A percentile compares a stretch with the other conserved stretches of the same genome.
These are phyloP conservation scores for Colletotrichum sp. DNA, from an alignment of 2,329 filamentous ascomycete genomes.

Conservation along the genomic window DNA sequence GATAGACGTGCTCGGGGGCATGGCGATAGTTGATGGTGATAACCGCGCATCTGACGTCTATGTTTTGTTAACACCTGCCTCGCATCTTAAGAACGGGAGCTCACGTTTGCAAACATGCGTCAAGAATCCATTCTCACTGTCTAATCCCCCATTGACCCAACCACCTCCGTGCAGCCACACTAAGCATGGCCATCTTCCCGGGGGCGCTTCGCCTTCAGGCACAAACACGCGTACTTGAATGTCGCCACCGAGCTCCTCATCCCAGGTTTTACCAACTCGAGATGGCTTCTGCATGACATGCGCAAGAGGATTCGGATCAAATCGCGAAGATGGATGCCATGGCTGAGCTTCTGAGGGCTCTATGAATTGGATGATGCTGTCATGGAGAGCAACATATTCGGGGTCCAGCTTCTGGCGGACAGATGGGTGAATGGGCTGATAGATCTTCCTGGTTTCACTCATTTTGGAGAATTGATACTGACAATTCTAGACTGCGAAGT, in stretches of 20 bases:
- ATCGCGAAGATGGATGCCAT: conserved; percentile 32
- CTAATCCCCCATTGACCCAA: conserved; percentile 40
- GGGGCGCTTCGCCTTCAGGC: conserved; percentile 27
- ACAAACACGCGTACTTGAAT: conserved; percentile 37
- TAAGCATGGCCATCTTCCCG: conserved; percentile 35
- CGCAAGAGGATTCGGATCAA: not conserved
- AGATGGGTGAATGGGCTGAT: conserved; percentile 37
- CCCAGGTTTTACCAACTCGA: not conserved
- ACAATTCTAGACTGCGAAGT: not conserved
- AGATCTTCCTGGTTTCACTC: conserved; percentile 12
- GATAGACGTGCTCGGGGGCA: conserved; percentile 39
- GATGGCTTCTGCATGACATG: not conserved
- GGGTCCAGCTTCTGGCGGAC: conserved; percentile 37
- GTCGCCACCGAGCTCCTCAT: conserved; percentile 24
- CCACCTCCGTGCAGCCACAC: conserved; percentile 46
- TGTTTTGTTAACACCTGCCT: not conserved
- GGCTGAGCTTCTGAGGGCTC: conserved; percentile 33
- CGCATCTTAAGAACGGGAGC: not conserved
- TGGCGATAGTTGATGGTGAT: conserved; percentile 38
- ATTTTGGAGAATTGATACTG: not conserved
- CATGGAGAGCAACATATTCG: conserved; percentile 42
- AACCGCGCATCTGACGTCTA: conserved; percentile 30
- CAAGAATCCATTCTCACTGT: conserved; percentile 37
- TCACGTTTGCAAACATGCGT: conserved; percentile 30
- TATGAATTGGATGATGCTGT: conserved; percentile 40